Evolutionary conservation across 2,329 filamentous ascomycete species (phyloP).

Genomic region (Cladosporium sp.): DNA sequence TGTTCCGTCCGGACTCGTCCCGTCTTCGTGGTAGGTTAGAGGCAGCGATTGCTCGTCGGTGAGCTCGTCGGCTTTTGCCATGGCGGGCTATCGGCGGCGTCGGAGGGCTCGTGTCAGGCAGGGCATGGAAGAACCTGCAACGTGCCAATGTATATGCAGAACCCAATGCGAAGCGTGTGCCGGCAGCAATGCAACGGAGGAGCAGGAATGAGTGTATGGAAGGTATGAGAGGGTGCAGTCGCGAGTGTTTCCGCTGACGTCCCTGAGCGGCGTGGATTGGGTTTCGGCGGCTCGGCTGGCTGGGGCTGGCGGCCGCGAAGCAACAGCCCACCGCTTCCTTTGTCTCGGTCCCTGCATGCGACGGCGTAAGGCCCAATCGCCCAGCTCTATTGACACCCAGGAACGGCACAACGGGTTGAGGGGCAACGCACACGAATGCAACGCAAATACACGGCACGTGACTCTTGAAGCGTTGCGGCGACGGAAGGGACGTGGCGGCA

Average conservation of each 20-base stretch:
- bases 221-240: neutral
- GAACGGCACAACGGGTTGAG: neutral
- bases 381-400: neutral
- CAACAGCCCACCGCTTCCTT: neutral
- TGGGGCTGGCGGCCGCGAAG: neutral
- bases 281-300: neutral
- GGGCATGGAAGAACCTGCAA: neutral
- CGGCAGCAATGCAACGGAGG: too few species aligned
- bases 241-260: neutral
- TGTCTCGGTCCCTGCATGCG: neutral
- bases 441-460: too few species aligned
- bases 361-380: neutral
- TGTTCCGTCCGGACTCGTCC: constrained; percentile 30
- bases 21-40: constrained; percentile 32
- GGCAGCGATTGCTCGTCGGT: constrained; percentile 42
- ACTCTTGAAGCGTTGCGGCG: too few species aligned
- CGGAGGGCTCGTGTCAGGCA: neutral
- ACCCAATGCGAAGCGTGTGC: too few species aligned
- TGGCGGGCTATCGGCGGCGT: constrained; percentile 3
- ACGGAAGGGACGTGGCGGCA: too few species aligned
- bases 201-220: neutral
- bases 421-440: neutral
- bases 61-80: constrained; percentile 18
- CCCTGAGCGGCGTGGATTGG: neutral
- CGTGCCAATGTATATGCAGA: too few species aligned